phyloP scores from a whole-genome alignment of 108 stramenopile genomes.

The Skeletonema marinoi region DNA sequence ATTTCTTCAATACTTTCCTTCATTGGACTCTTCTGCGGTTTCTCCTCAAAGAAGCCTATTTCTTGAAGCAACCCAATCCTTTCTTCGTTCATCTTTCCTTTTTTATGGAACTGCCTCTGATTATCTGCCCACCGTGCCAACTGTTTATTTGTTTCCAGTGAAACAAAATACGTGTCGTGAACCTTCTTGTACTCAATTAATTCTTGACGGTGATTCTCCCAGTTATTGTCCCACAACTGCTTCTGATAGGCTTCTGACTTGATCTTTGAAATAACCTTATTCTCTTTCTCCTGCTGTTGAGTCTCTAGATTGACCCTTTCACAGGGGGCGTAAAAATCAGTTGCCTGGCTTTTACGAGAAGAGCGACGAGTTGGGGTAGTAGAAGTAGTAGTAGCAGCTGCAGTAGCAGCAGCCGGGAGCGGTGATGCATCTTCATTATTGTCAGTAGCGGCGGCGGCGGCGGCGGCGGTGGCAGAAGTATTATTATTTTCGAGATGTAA shows the following conservation, averaged over 20 bases:
- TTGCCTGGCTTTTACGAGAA: background rate
- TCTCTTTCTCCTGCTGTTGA: background rate
- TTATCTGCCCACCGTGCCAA: conserved; percentile 34
- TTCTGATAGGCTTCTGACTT: too few species aligned
- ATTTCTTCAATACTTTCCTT: background rate
- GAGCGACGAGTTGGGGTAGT: background rate
- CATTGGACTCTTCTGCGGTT: conserved; percentile 25
- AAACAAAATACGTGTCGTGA: conserved; percentile 44
- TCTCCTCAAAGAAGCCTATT: conserved; percentile 45
- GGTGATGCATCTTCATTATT: too few species aligned
- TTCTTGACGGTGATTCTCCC: background rate
- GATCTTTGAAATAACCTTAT: too few species aligned
- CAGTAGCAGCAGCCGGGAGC: background rate
- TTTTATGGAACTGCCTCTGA: conserved; percentile 15
- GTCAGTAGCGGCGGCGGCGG: background rate
- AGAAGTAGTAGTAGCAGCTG: background rate
- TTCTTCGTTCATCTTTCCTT: conserved; percentile 11
- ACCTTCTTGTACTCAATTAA: conserved; percentile 30
- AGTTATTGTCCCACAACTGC: too few species aligned
- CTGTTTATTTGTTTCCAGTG: conserved; percentile 5
- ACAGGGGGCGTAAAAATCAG: background rate
- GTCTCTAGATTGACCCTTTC: background rate
- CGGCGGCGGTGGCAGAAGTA: background rate
- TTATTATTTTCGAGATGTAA: background rate
- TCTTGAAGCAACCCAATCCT: conserved; percentile 28